phyloP scores from a whole-genome alignment of 768 basidiomycete species.

The Mycena filopes region DNA sequence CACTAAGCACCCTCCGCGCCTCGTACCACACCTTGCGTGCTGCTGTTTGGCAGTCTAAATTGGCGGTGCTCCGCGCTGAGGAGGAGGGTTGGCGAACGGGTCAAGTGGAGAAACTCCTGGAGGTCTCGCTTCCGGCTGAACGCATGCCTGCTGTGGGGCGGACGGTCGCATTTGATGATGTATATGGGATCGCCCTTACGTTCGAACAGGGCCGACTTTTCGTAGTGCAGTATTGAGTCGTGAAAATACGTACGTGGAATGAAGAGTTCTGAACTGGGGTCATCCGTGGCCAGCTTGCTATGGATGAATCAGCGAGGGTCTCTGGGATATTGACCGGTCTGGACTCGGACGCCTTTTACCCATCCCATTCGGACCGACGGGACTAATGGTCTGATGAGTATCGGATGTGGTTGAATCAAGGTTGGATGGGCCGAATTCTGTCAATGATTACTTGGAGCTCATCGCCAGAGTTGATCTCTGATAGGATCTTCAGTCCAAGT shows the following conservation, averaged over 20 bases:
- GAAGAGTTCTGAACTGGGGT: not conserved
- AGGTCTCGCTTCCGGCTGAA: constrained; percentile 2
- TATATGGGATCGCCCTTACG: constrained; percentile 10
- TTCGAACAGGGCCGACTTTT: constrained; percentile 21
- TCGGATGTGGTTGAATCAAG: no score
- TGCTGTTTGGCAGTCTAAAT: not conserved
- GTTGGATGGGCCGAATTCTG: no score
- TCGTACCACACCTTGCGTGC: not conserved
- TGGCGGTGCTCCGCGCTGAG: not conserved
- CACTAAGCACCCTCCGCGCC: not conserved
- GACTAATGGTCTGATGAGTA: no score
- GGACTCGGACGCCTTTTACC: no score
- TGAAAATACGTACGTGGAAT: not conserved
- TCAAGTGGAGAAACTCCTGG: not conserved
- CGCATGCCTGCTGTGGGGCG: constrained; percentile 9
- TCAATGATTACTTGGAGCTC: no score
- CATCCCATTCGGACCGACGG: no score
- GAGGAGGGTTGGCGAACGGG: not conserved
- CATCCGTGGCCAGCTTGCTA: no score
- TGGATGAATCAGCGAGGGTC: no score
- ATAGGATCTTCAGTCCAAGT: no score
- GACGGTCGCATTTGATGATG: constrained; percentile 17
- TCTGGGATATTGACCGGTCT: no score
- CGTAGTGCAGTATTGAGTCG: constrained; percentile 15
- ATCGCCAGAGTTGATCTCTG: no score